phyloP scores from a whole-genome alignment of 2,329 filamentous ascomycete genomes.

The Colletotrichum abscissum region DNA sequence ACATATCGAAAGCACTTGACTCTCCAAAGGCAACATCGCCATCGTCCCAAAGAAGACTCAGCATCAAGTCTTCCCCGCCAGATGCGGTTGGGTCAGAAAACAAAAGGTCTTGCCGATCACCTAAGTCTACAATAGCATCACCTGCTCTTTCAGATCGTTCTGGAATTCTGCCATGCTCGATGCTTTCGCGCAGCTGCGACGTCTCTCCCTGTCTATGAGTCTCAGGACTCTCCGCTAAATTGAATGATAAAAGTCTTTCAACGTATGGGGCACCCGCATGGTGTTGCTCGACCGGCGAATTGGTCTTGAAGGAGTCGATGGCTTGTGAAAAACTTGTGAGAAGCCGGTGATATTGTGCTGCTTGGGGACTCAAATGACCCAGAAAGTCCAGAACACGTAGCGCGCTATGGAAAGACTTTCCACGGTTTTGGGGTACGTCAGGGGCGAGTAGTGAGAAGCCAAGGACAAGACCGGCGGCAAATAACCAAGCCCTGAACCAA shows the following conservation, averaged over 20 bases:
- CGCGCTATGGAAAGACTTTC: not conserved
- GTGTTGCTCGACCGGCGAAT: not conserved
- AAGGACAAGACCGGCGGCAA: slow-evolving; percentile 66
- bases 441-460: slow-evolving; percentile 51
- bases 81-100: not conserved
- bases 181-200: not conserved
- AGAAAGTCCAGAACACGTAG: not conserved
- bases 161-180: too few relatives aligned
- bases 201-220: too few relatives aligned
- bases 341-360: slow-evolving; percentile 6
- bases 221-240: not conserved
- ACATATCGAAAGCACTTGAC: not conserved
- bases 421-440: not conserved
- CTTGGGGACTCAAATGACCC: not conserved
- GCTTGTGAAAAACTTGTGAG: slow-evolving; percentile 9
- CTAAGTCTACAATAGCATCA: not conserved
- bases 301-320: not conserved
- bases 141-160: not conserved
- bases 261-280: not conserved
- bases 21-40: not conserved
- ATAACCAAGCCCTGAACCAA: slow-evolving; percentile 45
- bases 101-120: too few relatives aligned
- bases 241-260: slow-evolving; percentile 2
- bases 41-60: slow-evolving; percentile 16
- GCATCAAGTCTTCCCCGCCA: slow-evolving; percentile 3